phyloP scores from a whole-genome alignment of 352 stramenopile genomes.

The Pythium pectinolyticum region DNA sequence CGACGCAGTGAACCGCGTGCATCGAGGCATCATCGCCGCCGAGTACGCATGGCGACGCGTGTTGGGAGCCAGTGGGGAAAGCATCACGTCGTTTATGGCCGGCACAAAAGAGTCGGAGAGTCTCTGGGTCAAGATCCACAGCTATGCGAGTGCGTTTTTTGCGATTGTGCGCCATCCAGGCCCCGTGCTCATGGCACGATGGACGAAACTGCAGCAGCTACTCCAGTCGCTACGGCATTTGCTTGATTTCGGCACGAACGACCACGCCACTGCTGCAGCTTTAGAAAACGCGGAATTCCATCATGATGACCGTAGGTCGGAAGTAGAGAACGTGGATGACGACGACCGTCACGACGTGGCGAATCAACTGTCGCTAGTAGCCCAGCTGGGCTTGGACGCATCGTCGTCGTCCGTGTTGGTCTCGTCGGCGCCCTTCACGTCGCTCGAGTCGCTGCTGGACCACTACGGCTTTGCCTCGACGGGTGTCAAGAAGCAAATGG shows the following conservation, averaged over 20 bases:
- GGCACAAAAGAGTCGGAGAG: constrained; percentile 20
- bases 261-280: too few species aligned
- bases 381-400: not conserved
- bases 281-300: too few species aligned
- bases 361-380: not conserved
- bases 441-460: constrained; percentile 39
- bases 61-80: constrained; percentile 20
- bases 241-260: not conserved
- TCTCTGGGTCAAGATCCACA: constrained; percentile 24
- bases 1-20: constrained; percentile 28
- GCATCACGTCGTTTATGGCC: constrained; percentile 35
- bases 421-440: constrained; percentile 27
- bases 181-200: constrained; percentile 18
- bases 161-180: constrained; percentile 18
- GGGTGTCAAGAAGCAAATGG: constrained; percentile 34
- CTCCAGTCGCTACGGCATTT: constrained; percentile 5
- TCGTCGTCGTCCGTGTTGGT: constrained; percentile 13
- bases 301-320: too few species aligned
- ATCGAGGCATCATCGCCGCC: constrained; percentile 36
- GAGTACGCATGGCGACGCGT: constrained; percentile 46
- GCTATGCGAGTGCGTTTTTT: constrained; percentile 3
- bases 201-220: constrained; percentile 19
- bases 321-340: not conserved
- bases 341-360: not conserved
- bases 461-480: constrained; percentile 33